These are phyloP conservation scores for Plenodomus tracheiphilus DNA, from an alignment of 2,329 filamentous ascomycete species.

Conservation along the genomic window DNA sequence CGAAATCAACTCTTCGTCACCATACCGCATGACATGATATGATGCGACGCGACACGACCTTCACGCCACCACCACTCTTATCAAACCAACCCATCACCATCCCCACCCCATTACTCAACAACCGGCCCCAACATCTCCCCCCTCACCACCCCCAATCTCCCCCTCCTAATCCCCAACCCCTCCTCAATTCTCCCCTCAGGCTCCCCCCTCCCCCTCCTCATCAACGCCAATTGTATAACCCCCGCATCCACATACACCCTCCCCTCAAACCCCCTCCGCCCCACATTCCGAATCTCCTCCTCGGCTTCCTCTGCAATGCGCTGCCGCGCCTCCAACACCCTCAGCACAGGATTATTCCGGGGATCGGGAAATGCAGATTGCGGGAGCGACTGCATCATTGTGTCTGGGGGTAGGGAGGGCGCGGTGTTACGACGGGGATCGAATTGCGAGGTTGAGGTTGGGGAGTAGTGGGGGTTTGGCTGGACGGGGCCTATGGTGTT, in stretches of 20 bases:
- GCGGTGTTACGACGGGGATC: slow-evolving; percentile 36
- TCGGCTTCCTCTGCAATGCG: slow-evolving; percentile 58
- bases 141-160: slow-evolving; percentile 33
- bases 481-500: slow-evolving; percentile 64
- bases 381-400: slow-evolving; percentile 36
- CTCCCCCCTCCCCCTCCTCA: slow-evolving; percentile 35
- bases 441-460: slow-evolving; percentile 55
- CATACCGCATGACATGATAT: too few species aligned
- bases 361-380: slow-evolving; percentile 38
- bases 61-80: too few species aligned
- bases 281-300: slow-evolving; percentile 53
- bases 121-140: slow-evolving; percentile 30
- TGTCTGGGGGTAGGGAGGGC: slow-evolving; percentile 27
- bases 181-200: slow-evolving; percentile 35
- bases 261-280: slow-evolving; percentile 46
- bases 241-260: slow-evolving; percentile 51
- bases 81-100: too few species aligned
- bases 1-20: not conserved
- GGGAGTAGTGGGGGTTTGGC: slow-evolving; percentile 60
- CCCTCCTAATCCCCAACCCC: slow-evolving; percentile 37
- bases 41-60: not conserved
- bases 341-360: slow-evolving; percentile 57
- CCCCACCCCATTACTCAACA: slow-evolving; percentile 12
- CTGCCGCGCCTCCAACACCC: slow-evolving; percentile 57
- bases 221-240: slow-evolving; percentile 44